Percentiles rank a stretch among this genome's conserved stretches.
These are phyloP conservation scores for Lepidium aucheri DNA, from an alignment of 345 rosid genomes.

Conservation along the genomic window DNA sequence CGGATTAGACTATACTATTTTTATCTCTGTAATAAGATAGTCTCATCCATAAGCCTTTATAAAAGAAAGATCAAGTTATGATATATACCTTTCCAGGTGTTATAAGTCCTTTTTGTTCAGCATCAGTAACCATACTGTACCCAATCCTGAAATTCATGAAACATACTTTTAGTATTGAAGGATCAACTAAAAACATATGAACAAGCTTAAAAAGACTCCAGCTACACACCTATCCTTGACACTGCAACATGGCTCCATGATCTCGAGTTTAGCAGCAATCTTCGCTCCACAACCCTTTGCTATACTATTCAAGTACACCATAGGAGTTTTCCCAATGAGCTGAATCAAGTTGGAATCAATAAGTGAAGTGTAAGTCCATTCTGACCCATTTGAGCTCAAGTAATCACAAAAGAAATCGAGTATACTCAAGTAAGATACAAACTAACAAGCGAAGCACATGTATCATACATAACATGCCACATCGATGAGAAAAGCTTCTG, in stretches of 20 bases:
- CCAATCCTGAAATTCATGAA: conserved; percentile 62
- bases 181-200: background rate
- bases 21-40: background rate
- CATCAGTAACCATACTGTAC: conserved; percentile 81
- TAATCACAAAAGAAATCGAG: too few species aligned
- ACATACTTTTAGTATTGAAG: background rate
- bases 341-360: conserved; percentile 22
- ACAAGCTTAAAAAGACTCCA: background rate
- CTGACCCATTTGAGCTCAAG: too few species aligned
- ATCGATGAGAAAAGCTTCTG: too few species aligned
- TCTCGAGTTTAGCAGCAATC: conserved; percentile 91
- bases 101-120: conserved; percentile 72
- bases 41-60: background rate
- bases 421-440: too few species aligned
- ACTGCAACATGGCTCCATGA: conserved; percentile 85
- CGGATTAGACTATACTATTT: too few species aligned
- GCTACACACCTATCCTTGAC: conserved; percentile 71
- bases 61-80: background rate
- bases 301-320: conserved; percentile 88
- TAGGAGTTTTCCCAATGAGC: conserved; percentile 93
- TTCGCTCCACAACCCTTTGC: conserved; percentile 71
- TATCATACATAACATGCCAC: too few species aligned
- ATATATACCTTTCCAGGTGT: conserved; percentile 69
- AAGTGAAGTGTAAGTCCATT: background rate
- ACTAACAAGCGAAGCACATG: too few species aligned